Evolutionary conservation across 257 asterid genomes (phyloP).

Genomic region (Solanum pinnatisectum): DNA sequence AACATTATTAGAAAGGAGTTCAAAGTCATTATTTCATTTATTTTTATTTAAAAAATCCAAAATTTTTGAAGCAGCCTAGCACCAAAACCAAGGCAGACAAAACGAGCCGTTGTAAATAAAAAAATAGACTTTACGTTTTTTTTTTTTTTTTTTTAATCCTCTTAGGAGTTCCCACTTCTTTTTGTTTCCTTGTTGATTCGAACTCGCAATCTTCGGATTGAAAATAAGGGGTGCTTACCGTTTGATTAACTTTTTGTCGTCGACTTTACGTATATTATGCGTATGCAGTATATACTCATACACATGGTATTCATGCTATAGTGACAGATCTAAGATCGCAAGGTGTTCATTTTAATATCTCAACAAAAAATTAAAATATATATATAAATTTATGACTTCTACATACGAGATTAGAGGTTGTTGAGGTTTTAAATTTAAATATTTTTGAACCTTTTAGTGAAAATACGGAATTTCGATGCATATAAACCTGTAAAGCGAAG

Average conservation of each 20-base stretch:
- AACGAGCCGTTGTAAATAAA: background rate
- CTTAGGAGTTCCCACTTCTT: too few relatives aligned
- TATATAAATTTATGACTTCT: background rate
- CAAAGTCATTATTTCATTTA: background rate
- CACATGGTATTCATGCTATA: background rate
- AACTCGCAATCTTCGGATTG: too few relatives aligned
- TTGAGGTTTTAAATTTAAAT: background rate
- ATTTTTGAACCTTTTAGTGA: rapidly evolving
- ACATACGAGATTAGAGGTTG: rapidly evolving
- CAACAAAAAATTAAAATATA: too few relatives aligned
- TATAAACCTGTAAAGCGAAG: background rate
- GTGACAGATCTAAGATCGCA: background rate
- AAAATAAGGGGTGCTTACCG: too few relatives aligned
- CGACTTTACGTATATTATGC: background rate
- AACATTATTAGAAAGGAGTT: background rate
- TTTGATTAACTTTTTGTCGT: too few relatives aligned
- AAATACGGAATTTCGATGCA: background rate
- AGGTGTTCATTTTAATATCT: too few relatives aligned
- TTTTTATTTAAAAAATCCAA: background rate
- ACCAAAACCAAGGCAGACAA: background rate
- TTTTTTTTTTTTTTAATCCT: too few relatives aligned
- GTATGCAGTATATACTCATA: background rate
- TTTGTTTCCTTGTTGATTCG: too few relatives aligned
- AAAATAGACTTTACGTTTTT: background rate
- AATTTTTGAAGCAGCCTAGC: background rate